Percentiles rank a stretch among this genome's conserved stretches.
These are phyloP conservation scores for Nasturtium officinale DNA, from an alignment of 345 rosid genomes.

Conservation along the genomic window DNA sequence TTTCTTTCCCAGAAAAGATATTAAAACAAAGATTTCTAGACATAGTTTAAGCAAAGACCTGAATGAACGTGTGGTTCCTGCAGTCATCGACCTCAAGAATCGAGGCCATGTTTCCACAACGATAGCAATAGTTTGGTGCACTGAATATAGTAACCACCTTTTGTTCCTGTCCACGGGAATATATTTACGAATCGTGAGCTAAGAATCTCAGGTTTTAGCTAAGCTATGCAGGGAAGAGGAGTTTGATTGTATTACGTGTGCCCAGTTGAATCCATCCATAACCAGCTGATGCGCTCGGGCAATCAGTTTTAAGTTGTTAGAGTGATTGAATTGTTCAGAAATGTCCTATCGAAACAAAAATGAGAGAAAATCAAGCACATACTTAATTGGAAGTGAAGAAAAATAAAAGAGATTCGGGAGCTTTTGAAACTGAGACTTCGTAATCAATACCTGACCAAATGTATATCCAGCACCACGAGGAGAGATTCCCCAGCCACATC, in stretches of 20 bases:
- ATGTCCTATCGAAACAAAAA: constrained; percentile 61
- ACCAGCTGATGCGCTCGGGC: constrained; percentile 99
- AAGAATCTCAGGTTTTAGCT: constrained; percentile 6
- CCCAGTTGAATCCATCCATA: constrained; percentile 99
- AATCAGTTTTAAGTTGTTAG: constrained; percentile 83
- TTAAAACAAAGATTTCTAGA: neutral
- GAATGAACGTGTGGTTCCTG: constrained; percentile 86
- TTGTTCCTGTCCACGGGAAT: constrained; percentile 73
- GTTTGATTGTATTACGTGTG: constrained; percentile 62
- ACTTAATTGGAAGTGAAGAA: neutral
- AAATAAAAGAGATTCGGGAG: neutral
- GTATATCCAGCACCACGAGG: constrained; percentile 99
- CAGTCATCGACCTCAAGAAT: constrained; percentile 96
- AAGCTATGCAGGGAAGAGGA: neutral
- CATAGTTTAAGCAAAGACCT: constrained; percentile 55
- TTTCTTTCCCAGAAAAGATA: neutral
- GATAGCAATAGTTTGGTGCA: constrained; percentile 97
- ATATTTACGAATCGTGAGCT: constrained; percentile 3
- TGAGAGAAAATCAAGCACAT: constrained; percentile 13
- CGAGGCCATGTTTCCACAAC: constrained; percentile 99
- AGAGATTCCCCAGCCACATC: constrained; percentile 99
- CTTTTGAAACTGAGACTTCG: constrained; percentile 20
- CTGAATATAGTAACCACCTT: constrained; percentile 97
- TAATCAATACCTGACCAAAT: constrained; percentile 76
- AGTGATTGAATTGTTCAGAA: constrained; percentile 95